These are phyloP conservation scores for Salix suchowensis DNA, from an alignment of 345 rosid species.

Conservation along the genomic window DNA sequence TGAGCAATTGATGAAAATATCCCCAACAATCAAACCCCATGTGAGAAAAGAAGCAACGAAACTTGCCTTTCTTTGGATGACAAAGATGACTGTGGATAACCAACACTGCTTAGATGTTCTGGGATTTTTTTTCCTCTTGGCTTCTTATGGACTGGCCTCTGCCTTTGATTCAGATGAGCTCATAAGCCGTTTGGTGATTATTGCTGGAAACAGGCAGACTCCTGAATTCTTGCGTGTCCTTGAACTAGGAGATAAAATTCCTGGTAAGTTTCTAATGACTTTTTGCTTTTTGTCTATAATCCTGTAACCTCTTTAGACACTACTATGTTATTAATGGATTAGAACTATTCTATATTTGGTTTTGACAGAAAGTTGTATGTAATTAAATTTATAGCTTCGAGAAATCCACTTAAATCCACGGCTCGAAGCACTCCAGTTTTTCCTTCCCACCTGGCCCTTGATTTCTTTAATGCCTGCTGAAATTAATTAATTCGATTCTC, in stretches of 20 bases:
- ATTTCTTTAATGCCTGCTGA: too few species aligned
- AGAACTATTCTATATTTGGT: too few species aligned
- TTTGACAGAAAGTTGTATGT: too few species aligned
- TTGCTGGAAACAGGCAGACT: constrained; percentile 25
- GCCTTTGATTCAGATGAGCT: constrained; percentile 28
- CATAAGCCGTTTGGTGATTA: constrained; percentile 22
- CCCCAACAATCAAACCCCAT: constrained; percentile 27
- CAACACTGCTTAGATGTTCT: constrained; percentile 27
- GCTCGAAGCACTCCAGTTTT: too few species aligned
- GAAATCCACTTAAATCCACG: too few species aligned
- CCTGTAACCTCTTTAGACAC: not conserved
- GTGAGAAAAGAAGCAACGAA: constrained; percentile 37
- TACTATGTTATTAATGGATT: too few species aligned
- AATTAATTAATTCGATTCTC: not conserved
- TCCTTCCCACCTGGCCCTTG: too few species aligned
- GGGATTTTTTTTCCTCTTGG: constrained; percentile 40
- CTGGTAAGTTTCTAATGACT: constrained; percentile 20
- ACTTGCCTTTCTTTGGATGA: constrained; percentile 29
- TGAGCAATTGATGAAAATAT: constrained; percentile 39
- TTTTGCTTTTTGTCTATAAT: not conserved
- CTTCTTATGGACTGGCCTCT: constrained; percentile 30
- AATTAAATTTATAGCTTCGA: too few species aligned
- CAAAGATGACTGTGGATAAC: constrained; percentile 17
- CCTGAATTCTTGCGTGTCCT: constrained; percentile 26
- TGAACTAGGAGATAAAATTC: constrained; percentile 25